Conservation (phyloP, 768 basidiomycete genomes). For the Mycena indigotica region DNA sequence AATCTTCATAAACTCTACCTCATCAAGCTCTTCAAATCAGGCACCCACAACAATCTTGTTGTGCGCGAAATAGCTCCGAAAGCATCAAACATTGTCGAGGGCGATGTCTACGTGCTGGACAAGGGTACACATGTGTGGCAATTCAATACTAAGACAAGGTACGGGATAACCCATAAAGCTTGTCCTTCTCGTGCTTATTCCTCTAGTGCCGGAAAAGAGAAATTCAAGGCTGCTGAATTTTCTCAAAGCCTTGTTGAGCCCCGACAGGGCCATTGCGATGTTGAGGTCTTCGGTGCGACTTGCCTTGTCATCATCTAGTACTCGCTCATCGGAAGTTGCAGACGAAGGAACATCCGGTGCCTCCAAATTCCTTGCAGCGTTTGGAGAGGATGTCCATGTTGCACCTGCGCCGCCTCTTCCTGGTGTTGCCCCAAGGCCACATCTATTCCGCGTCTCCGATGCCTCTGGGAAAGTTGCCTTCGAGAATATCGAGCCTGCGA, state of each 20-base stretch:
- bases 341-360: constrained; percentile 56
- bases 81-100: constrained; percentile 50
- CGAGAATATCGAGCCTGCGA: constrained; percentile 33
- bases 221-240: constrained; percentile 65
- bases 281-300: constrained; percentile 51
- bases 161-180: too few species aligned
- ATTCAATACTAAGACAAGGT: constrained; percentile 55
- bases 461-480: constrained; percentile 43
- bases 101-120: constrained; percentile 63
- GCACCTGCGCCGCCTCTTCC: constrained; percentile 12
- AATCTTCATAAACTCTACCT: constrained; percentile 54
- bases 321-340: constrained; percentile 22
- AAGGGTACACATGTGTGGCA: constrained; percentile 56
- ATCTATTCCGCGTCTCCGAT: constrained; percentile 49
- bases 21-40: constrained; percentile 39
- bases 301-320: neutral
- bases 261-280: constrained; percentile 43
- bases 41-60: constrained; percentile 34
- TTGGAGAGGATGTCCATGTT: constrained; percentile 38
- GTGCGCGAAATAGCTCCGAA: constrained; percentile 52
- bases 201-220: constrained; percentile 59
- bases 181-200: too few species aligned
- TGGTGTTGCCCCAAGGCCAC: constrained; percentile 10
- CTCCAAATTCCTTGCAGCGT: constrained; percentile 48
- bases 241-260: constrained; percentile 46